Evolutionary conservation across 331 rosid genomes (phyloP), one percentile per base, ranked within the genome.

Genomic region (Phaseolus coccineus): DNA sequence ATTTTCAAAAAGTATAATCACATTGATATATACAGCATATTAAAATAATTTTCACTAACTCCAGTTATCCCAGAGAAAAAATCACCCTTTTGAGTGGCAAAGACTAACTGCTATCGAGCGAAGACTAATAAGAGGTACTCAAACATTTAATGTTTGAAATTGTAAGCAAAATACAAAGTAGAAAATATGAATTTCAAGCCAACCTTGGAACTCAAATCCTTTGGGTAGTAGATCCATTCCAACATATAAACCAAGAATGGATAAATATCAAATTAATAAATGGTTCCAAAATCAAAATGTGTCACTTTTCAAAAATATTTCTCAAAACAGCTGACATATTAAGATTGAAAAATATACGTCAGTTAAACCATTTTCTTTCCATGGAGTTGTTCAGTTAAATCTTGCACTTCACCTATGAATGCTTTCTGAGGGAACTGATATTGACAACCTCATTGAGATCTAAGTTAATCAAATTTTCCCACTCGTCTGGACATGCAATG

Each of bases 201-300:
- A 59, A 42, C 48, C 11, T 44, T 28, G 71, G 25, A 47, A 11
- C 24, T 30, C 22, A 37, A 74, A 27, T 58, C 30, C n/a, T 24
- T 19, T 14, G 19, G 70, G 15, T 16, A 30, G 22, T 10, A 10
- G 33, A 55, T 27, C 16, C 19, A 44, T 14, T 27, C 37, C 27
- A 10, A 67, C 28, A 77, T 55, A 77, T 56, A 53, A 77, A 53
- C 55, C 35, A 66, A 52, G 22, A 66, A 44, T n/a, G 33, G 55
- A 39, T 25, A 56, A 42, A 28, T 48, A 37, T n/a, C 44, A 69
- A 22, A 42, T 52, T 40, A 77, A 65, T 33, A 15, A 33, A 53
- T n/a, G 53, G 27, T 55, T 68, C 46, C 42, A 55, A 16, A 55
- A 51, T 55, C 35, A 77, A 73, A 53, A 55, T 3, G 40, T 15